These are phyloP conservation scores for Capillidium heterosporum DNA, from an alignment of 371 early-diverging fungal genomes.

Conservation along the genomic window DNA sequence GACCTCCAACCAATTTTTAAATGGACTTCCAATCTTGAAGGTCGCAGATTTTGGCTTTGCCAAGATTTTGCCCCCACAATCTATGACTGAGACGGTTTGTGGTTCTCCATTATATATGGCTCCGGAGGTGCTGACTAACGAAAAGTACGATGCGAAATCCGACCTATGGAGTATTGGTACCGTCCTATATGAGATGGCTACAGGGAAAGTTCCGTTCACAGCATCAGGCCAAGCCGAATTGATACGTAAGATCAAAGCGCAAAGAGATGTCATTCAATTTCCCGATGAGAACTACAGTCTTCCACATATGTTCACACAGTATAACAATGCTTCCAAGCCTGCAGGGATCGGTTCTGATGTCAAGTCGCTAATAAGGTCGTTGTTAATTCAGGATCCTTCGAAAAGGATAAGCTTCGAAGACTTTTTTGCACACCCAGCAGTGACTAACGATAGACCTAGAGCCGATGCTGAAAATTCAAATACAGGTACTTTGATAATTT, in stretches of 20 bases:
- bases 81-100: constrained; percentile 85
- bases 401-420: constrained; percentile 81
- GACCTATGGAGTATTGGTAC: constrained; percentile 96
- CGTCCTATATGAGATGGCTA: constrained; percentile 82
- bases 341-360: constrained; percentile 22
- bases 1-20: constrained; percentile 9
- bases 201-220: constrained; percentile 78
- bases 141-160: constrained; percentile 83
- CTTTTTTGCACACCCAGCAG: constrained; percentile 70
- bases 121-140: constrained; percentile 81
- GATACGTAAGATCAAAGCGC: constrained; percentile 63
- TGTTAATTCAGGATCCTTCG: constrained; percentile 65
- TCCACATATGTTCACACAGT: neutral
- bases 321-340: neutral
- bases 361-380: constrained; percentile 56
- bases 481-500: neutral
- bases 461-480: constrained; percentile 1
- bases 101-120: constrained; percentile 96
- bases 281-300: constrained; percentile 28
- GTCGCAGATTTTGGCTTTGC: constrained; percentile 97
- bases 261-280: constrained; percentile 61
- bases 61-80: constrained; percentile 55
- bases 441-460: constrained; percentile 14
- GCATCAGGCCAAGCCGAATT: constrained; percentile 87
- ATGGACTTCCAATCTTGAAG: constrained; percentile 52